phyloP scores from a whole-genome alignment of 352 stramenopile genomes.

The Globisporangium iwayamae region DNA sequence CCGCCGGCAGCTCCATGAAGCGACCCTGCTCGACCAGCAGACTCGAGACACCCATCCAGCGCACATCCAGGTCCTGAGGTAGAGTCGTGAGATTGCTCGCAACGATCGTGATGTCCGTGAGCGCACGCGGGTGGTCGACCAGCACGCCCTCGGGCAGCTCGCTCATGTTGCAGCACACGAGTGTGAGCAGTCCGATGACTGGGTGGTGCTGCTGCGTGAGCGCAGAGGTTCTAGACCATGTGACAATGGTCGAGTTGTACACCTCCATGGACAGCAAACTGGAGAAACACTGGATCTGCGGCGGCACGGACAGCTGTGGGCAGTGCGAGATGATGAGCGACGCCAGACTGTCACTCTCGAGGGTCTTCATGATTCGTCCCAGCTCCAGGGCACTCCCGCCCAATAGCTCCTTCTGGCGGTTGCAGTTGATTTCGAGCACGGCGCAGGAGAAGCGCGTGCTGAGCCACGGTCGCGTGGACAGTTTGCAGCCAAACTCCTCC shows the following conservation, averaged over 20 bases:
- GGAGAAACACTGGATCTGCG: slow-evolving; percentile 23
- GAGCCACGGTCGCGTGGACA: slow-evolving; percentile 27
- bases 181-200: slow-evolving; percentile 4
- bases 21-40: slow-evolving; percentile 4
- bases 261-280: slow-evolving; percentile 26
- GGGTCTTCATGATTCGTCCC: slow-evolving; percentile 6
- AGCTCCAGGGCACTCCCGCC: slow-evolving; percentile 14
- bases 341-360: slow-evolving; percentile 22
- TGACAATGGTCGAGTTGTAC: slow-evolving; percentile 31
- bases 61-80: slow-evolving; percentile 9
- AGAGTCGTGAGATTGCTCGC: slow-evolving; percentile 13
- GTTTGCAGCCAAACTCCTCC: slow-evolving; percentile 21
- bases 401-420: slow-evolving; percentile 9
- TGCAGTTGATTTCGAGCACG: slow-evolving; percentile 16
- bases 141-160: slow-evolving; percentile 6
- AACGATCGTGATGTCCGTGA: slow-evolving; percentile 14
- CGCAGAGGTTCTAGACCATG: slow-evolving; percentile 19
- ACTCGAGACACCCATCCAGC: slow-evolving; percentile 10
- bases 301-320: slow-evolving; percentile 19
- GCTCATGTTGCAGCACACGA: slow-evolving; percentile 13
- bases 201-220: slow-evolving; percentile 18
- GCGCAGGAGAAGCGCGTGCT: slow-evolving; percentile 19
- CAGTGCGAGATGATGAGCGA: slow-evolving; percentile 28
- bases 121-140: slow-evolving; percentile 5
- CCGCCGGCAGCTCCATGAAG: slow-evolving; percentile 1